These are phyloP conservation scores for Phytopythium boreale DNA, from an alignment of 352 stramenopile genomes.

Conservation along the genomic window DNA sequence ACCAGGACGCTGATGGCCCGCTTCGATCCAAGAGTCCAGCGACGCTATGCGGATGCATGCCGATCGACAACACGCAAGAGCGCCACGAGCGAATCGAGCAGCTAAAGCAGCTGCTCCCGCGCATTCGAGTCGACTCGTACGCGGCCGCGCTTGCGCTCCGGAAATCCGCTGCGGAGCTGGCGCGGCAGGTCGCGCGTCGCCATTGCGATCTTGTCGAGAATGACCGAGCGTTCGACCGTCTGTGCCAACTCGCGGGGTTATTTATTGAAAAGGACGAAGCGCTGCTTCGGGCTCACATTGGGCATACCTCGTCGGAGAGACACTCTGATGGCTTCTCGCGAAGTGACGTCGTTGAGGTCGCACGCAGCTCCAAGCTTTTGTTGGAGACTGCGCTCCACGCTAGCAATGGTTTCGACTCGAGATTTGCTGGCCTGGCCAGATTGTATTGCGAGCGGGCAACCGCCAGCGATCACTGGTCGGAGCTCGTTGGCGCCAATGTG, in stretches of 20 bases:
- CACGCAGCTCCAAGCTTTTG: constrained; percentile 27
- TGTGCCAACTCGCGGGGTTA: constrained; percentile 36
- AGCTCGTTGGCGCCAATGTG: constrained; percentile 15
- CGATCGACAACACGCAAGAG: constrained; percentile 20
- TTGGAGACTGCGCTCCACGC: constrained; percentile 32
- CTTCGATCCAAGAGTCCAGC: constrained; percentile 30
- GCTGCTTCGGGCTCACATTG: constrained; percentile 9
- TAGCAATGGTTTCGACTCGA: constrained; percentile 22
- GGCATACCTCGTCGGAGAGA: neutral
- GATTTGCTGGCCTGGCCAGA: constrained; percentile 30
- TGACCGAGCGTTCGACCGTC: constrained; percentile 23
- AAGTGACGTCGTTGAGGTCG: constrained; percentile 13
- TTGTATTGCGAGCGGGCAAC: constrained; percentile 29
- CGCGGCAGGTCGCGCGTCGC: constrained; percentile 26
- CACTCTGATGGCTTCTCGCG: neutral
- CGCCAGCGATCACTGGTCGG: constrained; percentile 12
- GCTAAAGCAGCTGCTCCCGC: constrained; percentile 46
- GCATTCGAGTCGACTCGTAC: constrained; percentile 42
- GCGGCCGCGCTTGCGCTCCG: constrained; percentile 29
- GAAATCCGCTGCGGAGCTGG: constrained; percentile 28
- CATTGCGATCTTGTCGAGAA: constrained; percentile 30
- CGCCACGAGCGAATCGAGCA: constrained; percentile 36
- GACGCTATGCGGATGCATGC: constrained; percentile 47
- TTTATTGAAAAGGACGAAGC: constrained; percentile 36
- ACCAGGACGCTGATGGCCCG: constrained; percentile 52